phyloP scores from a whole-genome alignment of 148 eudicot species.

The Spergularia bocconei region DNA sequence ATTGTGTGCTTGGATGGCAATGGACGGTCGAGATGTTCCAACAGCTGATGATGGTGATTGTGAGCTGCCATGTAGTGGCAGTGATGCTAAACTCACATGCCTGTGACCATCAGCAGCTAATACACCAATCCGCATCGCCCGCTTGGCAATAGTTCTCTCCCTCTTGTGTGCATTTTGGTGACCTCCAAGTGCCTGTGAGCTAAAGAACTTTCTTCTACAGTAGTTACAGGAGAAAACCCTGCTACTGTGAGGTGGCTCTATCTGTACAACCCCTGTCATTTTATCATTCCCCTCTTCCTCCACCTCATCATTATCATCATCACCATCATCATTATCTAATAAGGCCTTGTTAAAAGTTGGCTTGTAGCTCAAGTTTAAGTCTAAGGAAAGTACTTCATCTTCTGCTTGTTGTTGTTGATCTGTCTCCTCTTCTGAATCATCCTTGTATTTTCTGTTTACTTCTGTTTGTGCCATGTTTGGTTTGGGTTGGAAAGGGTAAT shows the following conservation, averaged over 20 bases:
- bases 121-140: constrained; percentile 57
- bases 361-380: constrained; percentile 37
- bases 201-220: constrained; percentile 56
- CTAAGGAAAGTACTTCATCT: constrained; percentile 26
- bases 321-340: no score
- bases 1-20: constrained; percentile 52
- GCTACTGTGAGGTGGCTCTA: constrained; percentile 12
- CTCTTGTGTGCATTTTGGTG: constrained; percentile 72
- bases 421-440: no score
- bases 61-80: constrained; percentile 47
- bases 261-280: constrained; percentile 31
- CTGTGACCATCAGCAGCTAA: constrained; percentile 16
- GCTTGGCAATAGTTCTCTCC: constrained; percentile 57
- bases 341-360: constrained; percentile 18
- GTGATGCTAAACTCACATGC: constrained; percentile 42
- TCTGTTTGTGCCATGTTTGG: constrained; percentile 26
- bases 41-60: constrained; percentile 7
- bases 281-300: constrained; percentile 11
- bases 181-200: constrained; percentile 72
- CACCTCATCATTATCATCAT: not conserved
- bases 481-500: not conserved
- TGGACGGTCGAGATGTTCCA: constrained; percentile 27
- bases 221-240: constrained; percentile 61
- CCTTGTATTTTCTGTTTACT: not conserved
- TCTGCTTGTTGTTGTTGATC: not conserved